Evolutionary conservation across 2,329 filamentous ascomycete genomes (phyloP).

Genomic region (Phyllosticta citriasiana): DNA sequence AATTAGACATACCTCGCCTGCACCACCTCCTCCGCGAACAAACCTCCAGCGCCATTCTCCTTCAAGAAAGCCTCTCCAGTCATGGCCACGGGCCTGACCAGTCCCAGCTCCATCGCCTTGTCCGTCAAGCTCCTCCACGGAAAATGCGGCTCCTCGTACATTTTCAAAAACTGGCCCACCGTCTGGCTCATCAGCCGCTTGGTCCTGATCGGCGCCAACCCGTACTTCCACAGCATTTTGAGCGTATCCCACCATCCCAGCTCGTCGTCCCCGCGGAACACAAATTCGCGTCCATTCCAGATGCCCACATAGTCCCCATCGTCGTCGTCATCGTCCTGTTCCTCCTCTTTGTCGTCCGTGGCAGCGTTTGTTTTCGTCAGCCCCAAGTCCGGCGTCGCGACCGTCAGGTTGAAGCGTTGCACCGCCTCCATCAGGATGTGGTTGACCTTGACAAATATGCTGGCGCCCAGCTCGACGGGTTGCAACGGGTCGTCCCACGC

Average conservation of each 20-base stretch:
- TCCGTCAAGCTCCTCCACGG: constrained; percentile 71
- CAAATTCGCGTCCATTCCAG: constrained; percentile 72
- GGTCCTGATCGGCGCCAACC: constrained; percentile 63
- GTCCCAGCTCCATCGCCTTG: constrained; percentile 55
- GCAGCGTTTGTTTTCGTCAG: constrained; percentile 15
- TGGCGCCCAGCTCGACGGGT: constrained; percentile 79
- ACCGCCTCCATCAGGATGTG: constrained; percentile 69
- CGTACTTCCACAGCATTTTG: constrained; percentile 79
- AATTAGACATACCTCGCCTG: constrained; percentile 48
- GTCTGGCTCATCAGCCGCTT: constrained; percentile 61
- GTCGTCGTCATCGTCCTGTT: constrained; percentile 20
- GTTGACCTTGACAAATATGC: constrained; percentile 83
- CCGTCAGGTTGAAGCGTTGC: constrained; percentile 57
- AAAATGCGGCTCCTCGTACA: constrained; percentile 76
- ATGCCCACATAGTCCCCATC: constrained; percentile 52
- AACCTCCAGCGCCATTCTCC: constrained; percentile 53
- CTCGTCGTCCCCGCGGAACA: constrained; percentile 53
- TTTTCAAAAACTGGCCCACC: constrained; percentile 61
- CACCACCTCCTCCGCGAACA: constrained; percentile 71
- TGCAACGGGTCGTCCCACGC: constrained; percentile 56
- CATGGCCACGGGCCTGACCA: constrained; percentile 54
- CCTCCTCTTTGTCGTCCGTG: constrained; percentile 33
- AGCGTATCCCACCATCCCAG: constrained; percentile 69
- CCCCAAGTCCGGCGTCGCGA: constrained; percentile 27
- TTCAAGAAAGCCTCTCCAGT: constrained; percentile 66